Conservation (phyloP, 352 stramenopile genomes). For the Phytophthora meadii region DNA sequence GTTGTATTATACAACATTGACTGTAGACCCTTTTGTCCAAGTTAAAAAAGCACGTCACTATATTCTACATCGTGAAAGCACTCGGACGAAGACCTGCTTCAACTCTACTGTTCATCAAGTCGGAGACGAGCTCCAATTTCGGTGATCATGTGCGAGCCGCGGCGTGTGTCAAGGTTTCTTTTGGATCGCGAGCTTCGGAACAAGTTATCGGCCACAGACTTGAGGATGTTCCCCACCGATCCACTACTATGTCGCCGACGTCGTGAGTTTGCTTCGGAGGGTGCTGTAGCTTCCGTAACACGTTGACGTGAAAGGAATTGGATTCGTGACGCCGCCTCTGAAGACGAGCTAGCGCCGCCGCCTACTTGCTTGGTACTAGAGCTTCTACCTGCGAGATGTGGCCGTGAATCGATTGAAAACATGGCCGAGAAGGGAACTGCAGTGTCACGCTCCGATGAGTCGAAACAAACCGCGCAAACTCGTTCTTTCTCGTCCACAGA, state of each 20-base stretch:
- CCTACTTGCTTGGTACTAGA: slow-evolving; percentile 44
- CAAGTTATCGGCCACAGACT: slow-evolving; percentile 57
- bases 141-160: slow-evolving; percentile 52
- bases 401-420: slow-evolving; percentile 67
- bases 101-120: slow-evolving; percentile 17
- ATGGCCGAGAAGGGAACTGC: slow-evolving; percentile 70
- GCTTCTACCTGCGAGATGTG: slow-evolving; percentile 48
- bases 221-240: slow-evolving; percentile 69
- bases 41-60: not conserved
- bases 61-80: not conserved
- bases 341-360: slow-evolving; percentile 54
- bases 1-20: slow-evolving; percentile 9
- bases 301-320: slow-evolving; percentile 19
- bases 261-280: slow-evolving; percentile 7
- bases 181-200: slow-evolving; percentile 51
- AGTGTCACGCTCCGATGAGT: slow-evolving; percentile 72
- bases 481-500: slow-evolving; percentile 61
- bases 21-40: not conserved
- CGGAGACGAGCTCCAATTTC: slow-evolving; percentile 41
- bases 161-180: slow-evolving; percentile 36
- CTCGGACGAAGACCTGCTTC: not conserved
- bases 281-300: slow-evolving; percentile 7
- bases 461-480: slow-evolving; percentile 69
- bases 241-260: slow-evolving; percentile 51
- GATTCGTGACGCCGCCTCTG: slow-evolving; percentile 23